A percentile compares a stretch with the other conserved stretches of the same genome.
These are phyloP conservation scores for Mycena polygramma DNA, from an alignment of 768 basidiomycete genomes.

Conservation along the genomic window DNA sequence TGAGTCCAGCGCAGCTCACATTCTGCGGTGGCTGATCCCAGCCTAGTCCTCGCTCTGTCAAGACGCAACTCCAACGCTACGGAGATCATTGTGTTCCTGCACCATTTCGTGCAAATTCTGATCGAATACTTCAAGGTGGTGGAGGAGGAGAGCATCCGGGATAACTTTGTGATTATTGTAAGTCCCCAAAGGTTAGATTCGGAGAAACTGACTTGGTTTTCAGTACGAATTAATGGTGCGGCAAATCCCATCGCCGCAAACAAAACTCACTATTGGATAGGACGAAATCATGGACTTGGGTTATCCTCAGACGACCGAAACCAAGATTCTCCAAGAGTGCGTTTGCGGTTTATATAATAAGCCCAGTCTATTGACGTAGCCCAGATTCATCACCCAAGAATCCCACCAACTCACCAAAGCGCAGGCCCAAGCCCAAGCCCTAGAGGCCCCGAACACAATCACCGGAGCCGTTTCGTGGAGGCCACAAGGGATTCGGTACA, in stretches of 20 bases:
- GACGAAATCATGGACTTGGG: constrained; percentile 99
- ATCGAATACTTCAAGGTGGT: constrained; percentile 99
- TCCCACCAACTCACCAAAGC: constrained; percentile 85
- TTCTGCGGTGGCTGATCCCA: neutral
- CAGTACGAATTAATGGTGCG: no score
- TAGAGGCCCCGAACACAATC: constrained; percentile 92
- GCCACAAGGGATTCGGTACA: constrained; percentile 94
- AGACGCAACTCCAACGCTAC: constrained; percentile 96
- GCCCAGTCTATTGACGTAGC: neutral
- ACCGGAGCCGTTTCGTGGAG: constrained; percentile 99
- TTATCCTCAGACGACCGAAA: constrained; percentile 98
- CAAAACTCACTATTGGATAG: constrained; percentile 67
- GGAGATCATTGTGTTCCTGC: constrained; percentile 96
- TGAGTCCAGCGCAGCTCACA: constrained; percentile 55
- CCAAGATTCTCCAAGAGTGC: constrained; percentile 97
- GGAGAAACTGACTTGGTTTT: no score
- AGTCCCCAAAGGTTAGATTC: no score
- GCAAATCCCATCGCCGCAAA: no score
- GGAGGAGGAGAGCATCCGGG: constrained; percentile 97
- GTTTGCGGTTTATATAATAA: constrained; percentile 41
- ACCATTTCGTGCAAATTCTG: constrained; percentile 91
- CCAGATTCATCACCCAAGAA: constrained; percentile 96
- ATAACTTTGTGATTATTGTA: constrained; percentile 98
- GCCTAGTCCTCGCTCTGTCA: constrained; percentile 90
- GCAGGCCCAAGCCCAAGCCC: constrained; percentile 59